Conservation (phyloP, 192 early-diverging fungal genomes). For the Dissophora ornata region DNA sequence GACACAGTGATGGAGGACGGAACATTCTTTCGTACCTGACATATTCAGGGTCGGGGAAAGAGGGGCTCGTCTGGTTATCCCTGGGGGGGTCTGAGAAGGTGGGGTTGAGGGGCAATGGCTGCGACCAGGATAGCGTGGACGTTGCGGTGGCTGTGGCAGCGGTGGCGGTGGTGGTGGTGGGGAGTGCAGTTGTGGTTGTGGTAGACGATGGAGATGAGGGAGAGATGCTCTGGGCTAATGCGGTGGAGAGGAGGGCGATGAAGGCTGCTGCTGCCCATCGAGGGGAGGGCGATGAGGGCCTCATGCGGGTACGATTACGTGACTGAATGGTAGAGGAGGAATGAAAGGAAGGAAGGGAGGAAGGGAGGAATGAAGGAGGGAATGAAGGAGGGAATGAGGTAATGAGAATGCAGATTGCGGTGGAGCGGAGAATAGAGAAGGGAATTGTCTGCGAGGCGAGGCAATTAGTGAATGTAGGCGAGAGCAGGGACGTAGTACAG, state of each 20-base stretch:
- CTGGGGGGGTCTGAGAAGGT: constrained; percentile 7
- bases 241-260: not conserved
- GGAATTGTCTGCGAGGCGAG: too few relatives aligned
- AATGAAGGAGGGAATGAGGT: not conserved
- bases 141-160: not conserved
- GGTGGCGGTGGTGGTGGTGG: not conserved
- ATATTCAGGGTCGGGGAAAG: constrained; percentile 49
- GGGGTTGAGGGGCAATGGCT: constrained; percentile 15
- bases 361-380: not conserved
- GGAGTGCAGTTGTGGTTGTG: not conserved
- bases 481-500: not conserved
- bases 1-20: not conserved
- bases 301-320: too few relatives aligned
- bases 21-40: constrained; percentile 34
- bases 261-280: not conserved
- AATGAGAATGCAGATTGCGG: not conserved
- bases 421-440: too few relatives aligned
- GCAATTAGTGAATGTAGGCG: too few relatives aligned
- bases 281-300: not conserved
- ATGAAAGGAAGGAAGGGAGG: not conserved
- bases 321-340: not conserved
- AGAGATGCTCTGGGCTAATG: too few relatives aligned
- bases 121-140: not conserved
- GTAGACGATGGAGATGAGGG: not conserved
- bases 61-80: constrained; percentile 9